Conservation (phyloP, 768 basidiomycete species). For the Amylocystis lapponica region DNA sequence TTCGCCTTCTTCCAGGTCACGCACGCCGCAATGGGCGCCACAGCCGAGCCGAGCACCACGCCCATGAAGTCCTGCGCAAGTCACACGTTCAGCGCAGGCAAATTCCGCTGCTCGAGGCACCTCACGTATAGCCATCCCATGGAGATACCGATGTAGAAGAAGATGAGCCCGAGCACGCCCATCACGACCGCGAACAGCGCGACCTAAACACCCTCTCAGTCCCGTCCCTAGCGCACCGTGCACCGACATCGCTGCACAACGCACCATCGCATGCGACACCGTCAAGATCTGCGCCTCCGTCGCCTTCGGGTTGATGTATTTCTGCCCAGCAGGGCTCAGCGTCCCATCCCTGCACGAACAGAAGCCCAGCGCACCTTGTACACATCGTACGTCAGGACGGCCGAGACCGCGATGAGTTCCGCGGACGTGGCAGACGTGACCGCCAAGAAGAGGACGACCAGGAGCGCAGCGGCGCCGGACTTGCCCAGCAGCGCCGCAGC, state of each 20-base stretch:
- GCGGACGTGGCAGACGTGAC: conserved; percentile 84
- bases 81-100: background rate
- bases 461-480: conserved; percentile 69
- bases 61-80: conserved; percentile 74
- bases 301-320: conserved; percentile 78
- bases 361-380: conserved; percentile 69
- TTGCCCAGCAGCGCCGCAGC: conserved; percentile 79
- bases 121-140: conserved; percentile 92
- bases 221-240: background rate
- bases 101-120: conserved; percentile 27
- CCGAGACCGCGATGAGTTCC: conserved; percentile 88
- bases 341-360: background rate
- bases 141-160: conserved; percentile 86
- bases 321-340: conserved; percentile 27
- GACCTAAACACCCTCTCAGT: conserved; percentile 39
- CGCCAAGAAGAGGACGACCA: conserved; percentile 81
- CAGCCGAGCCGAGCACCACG: conserved; percentile 77
- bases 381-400: conserved; percentile 77
- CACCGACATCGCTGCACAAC: conserved; percentile 11
- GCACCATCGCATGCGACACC: conserved; percentile 62
- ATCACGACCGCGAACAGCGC: conserved; percentile 68
- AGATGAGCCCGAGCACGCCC: conserved; percentile 78
- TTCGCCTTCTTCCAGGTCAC: conserved; percentile 86
- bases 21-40: conserved; percentile 81
- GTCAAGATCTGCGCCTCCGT: conserved; percentile 66